phyloP scores from a whole-genome alignment of 2,329 filamentous ascomycete genomes.

The Botrytis sinoallii region DNA sequence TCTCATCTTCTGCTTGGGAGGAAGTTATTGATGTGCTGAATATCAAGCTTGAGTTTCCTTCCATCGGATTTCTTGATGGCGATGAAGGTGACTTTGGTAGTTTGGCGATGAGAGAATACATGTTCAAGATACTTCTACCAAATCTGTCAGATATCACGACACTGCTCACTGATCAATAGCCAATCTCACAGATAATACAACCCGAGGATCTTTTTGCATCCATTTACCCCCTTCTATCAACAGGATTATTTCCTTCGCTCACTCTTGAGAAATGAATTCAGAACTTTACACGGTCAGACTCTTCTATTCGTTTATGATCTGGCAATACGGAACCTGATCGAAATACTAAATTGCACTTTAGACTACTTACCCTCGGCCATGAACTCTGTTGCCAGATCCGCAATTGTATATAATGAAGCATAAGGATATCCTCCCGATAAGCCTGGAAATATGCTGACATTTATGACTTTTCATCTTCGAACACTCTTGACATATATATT shows the following conservation, averaged over 20 bases:
- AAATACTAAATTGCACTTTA: neutral
- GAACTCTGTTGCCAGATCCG: neutral
- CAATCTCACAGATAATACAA: neutral
- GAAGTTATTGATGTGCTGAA: neutral
- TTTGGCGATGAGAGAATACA: neutral
- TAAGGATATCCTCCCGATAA: slow-evolving; percentile 35
- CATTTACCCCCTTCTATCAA: neutral
- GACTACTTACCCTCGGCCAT: neutral
- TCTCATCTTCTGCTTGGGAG: neutral
- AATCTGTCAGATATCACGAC: neutral
- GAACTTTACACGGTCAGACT: neutral
- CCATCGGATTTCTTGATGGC: neutral
- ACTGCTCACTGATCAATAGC: neutral
- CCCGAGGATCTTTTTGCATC: neutral
- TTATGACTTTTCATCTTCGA: slow-evolving; percentile 55
- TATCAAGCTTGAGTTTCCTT: neutral
- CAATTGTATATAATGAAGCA: slow-evolving; percentile 1
- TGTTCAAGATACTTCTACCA: neutral
- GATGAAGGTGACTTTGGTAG: neutral
- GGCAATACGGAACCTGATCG: neutral
- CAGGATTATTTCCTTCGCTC: neutral
- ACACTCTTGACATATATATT: slow-evolving; percentile 48
- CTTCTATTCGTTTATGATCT: neutral
- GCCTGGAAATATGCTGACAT: slow-evolving; percentile 53
- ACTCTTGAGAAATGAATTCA: neutral